These are phyloP conservation scores for Blastocladiella emersonii DNA, from an alignment of 371 early-diverging fungal genomes.

Conservation along the genomic window DNA sequence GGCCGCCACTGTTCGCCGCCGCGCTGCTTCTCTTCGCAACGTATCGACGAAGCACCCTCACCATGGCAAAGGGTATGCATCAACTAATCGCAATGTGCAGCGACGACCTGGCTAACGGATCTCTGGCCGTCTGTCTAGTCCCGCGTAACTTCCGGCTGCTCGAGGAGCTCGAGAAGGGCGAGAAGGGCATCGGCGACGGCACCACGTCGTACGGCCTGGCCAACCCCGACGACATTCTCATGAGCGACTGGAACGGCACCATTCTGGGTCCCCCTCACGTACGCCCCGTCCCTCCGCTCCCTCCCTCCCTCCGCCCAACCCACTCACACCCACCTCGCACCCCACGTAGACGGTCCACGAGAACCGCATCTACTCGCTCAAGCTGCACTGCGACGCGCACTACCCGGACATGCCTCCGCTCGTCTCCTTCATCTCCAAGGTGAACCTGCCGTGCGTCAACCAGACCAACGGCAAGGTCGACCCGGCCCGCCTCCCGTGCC, in stretches of 20 bases:
- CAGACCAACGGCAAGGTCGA: conserved; percentile 64
- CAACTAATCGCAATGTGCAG: no score
- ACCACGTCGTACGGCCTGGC: conserved; percentile 84
- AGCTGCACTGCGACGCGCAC: conserved; percentile 61
- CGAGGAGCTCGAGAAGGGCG: conserved; percentile 93
- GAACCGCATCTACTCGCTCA: conserved; percentile 82
- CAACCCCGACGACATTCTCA: conserved; percentile 66
- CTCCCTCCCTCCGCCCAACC: background rate
- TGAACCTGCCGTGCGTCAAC: conserved; percentile 83
- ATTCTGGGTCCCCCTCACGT: conserved; percentile 91
- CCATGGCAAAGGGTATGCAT: no score
- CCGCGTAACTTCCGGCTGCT: conserved; percentile 93
- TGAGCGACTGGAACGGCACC: conserved; percentile 87
- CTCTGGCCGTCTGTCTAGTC: no score
- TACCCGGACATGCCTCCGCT: conserved; percentile 76
- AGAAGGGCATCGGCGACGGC: conserved; percentile 92
- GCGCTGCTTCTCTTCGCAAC: no score
- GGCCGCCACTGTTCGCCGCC: no score
- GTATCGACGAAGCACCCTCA: no score
- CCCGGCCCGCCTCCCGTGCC: conserved; percentile 43
- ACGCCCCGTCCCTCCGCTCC: conserved; percentile 21
- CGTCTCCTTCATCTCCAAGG: conserved; percentile 62
- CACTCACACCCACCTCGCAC: background rate
- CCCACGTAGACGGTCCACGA: conserved; percentile 69
- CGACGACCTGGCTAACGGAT: no score